Conservation (phyloP, 345 rosid species). For the Hibiscus syriacus region DNA sequence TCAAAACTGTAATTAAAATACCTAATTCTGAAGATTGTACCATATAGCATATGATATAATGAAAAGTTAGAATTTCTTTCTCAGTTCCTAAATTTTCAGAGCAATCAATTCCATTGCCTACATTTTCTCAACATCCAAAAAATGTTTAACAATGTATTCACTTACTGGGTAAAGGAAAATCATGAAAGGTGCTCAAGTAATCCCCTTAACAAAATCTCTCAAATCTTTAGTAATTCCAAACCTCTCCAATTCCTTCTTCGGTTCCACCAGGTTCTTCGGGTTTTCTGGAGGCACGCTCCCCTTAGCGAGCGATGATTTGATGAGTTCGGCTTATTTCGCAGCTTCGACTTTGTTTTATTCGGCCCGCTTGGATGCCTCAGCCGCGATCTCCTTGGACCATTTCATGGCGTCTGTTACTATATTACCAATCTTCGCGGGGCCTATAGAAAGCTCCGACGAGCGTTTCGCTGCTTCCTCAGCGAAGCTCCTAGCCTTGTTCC, state of each 20-base stretch:
- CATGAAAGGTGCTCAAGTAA: no score
- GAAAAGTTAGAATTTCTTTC: no score
- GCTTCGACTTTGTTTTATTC: conserved; percentile 36
- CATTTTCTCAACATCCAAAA: conserved; percentile 11
- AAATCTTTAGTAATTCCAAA: no score
- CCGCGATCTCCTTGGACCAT: no score
- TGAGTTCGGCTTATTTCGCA: conserved; percentile 39
- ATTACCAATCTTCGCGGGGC: no score
- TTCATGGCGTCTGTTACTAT: no score
- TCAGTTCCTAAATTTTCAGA: neutral
- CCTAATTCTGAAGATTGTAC: no score
- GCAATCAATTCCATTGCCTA: neutral
- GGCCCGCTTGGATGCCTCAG: neutral
- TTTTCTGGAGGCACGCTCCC: conserved; percentile 6
- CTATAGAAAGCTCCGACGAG: no score
- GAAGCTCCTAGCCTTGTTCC: conserved; percentile 43
- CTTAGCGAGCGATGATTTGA: conserved; percentile 34
- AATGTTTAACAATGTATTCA: neutral
- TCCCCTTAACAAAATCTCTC: no score
- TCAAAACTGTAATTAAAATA: no score
- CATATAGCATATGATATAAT: no score
- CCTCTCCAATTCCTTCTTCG: conserved; percentile 33
- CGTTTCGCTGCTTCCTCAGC: conserved; percentile 55
- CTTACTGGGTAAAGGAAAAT: no score
- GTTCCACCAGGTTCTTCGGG: conserved; percentile 11